Percentiles rank a stretch among this genome's conserved stretches.
These are phyloP conservation scores for Thalassia testudinum DNA, from an alignment of 116 monocot genomes.

Conservation along the genomic window DNA sequence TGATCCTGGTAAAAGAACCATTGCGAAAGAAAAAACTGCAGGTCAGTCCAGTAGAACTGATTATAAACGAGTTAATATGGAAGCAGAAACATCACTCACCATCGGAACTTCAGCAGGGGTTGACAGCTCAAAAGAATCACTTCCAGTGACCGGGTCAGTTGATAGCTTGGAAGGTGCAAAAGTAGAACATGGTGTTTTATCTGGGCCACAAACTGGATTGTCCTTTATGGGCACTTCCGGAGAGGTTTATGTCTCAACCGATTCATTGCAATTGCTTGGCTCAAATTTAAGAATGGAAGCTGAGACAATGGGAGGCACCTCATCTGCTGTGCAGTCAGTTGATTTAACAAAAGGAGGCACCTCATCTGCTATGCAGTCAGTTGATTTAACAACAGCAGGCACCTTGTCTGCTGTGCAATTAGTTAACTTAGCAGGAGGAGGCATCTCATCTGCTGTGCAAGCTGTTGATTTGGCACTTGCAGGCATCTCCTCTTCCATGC, in stretches of 20 bases:
- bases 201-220: no score
- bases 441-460: no score
- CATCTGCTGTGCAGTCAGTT: conserved; percentile 10
- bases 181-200: no score
- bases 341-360: neutral
- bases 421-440: no score
- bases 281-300: neutral
- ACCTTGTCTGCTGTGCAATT: no score
- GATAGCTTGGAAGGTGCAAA: no score
- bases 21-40: conserved; percentile 4
- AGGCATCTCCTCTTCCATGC: no score
- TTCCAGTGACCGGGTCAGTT: no score
- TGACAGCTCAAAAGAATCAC: no score
- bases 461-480: no score
- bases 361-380: neutral
- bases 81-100: conserved; percentile 3
- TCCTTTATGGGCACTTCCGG: neutral
- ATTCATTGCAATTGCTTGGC: neutral
- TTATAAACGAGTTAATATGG: neutral
- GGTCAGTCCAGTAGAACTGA: conserved; percentile 1
- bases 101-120: no score
- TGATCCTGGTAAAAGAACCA: conserved; percentile 6
- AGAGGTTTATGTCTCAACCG: neutral
- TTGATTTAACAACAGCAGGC: neutral
- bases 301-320: neutral